phyloP scores from a whole-genome alignment of 257 asterid species.

The Fraxinus excelsior region DNA sequence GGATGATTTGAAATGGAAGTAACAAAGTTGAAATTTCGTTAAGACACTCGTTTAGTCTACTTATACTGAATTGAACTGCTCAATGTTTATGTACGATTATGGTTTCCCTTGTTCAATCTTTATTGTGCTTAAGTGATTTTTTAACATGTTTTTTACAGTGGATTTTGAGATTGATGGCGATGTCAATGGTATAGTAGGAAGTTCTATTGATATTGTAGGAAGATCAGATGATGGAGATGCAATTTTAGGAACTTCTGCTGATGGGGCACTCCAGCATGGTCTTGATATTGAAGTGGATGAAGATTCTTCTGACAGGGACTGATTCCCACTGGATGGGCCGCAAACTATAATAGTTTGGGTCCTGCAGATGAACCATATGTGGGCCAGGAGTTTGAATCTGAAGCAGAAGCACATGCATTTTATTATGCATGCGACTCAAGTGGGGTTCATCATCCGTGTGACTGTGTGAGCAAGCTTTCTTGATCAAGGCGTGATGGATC shows the following conservation, averaged over 20 bases:
- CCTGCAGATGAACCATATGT: constrained; percentile 72
- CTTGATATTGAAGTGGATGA: constrained; percentile 64
- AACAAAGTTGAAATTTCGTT: background rate
- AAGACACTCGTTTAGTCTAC: background rate
- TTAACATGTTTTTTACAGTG: constrained; percentile 32
- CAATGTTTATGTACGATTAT: background rate
- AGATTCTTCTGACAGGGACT: constrained; percentile 61
- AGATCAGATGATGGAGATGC: constrained; percentile 54
- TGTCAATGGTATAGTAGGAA: constrained; percentile 70
- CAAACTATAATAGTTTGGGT: constrained; percentile 52
- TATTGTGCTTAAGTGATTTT: background rate
- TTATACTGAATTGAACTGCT: background rate
- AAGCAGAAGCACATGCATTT: constrained; percentile 94
- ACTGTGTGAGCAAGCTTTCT: constrained; percentile 97
- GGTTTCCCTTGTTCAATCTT: background rate
- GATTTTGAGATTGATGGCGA: constrained; percentile 84
- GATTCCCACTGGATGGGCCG: constrained; percentile 55
- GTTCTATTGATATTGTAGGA: constrained; percentile 56
- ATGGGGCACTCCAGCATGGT: constrained; percentile 55
- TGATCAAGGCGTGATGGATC: constrained; percentile 98
- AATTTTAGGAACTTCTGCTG: constrained; percentile 58
- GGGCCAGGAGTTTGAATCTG: constrained; percentile 96
- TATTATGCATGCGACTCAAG: constrained; percentile 87
- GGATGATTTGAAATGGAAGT: background rate
- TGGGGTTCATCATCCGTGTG: constrained; percentile 90